These are phyloP conservation scores for Pythium phragmiticola DNA, from an alignment of 352 stramenopile species.

Conservation along the genomic window DNA sequence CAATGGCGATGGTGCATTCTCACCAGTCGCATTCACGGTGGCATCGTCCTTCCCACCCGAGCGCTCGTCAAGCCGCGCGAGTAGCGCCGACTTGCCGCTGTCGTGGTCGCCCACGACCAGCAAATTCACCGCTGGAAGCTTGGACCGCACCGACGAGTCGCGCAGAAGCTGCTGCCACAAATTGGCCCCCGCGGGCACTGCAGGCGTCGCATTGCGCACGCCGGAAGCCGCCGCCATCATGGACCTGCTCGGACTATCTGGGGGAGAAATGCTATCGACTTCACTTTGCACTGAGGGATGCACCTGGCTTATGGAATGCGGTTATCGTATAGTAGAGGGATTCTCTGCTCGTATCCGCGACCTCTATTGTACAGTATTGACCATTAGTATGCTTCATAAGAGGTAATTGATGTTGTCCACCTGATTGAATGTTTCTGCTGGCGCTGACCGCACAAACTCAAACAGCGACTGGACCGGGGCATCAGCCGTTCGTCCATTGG, in stretches of 20 bases:
- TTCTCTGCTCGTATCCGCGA: not conserved
- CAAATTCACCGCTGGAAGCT: slow-evolving; percentile 64
- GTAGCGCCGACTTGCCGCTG: slow-evolving; percentile 69
- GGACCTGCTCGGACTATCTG: not conserved
- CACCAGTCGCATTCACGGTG: slow-evolving; percentile 18
- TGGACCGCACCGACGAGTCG: slow-evolving; percentile 74
- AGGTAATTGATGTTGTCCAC: slow-evolving; percentile 14
- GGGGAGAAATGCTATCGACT: not conserved
- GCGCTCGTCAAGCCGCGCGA: slow-evolving; percentile 58
- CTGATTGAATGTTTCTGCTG: not conserved
- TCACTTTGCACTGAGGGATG: slow-evolving; percentile 4
- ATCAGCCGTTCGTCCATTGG: not conserved
- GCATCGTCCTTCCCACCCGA: not conserved
- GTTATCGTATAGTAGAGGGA: not conserved
- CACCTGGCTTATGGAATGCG: slow-evolving; percentile 1
- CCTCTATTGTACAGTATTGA: not conserved
- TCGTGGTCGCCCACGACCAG: slow-evolving; percentile 71
- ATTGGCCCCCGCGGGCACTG: slow-evolving; percentile 30
- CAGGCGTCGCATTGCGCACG: slow-evolving; percentile 4
- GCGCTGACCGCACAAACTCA: not conserved
- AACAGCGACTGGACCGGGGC: slow-evolving; percentile 16
- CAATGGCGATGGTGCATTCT: slow-evolving; percentile 14
- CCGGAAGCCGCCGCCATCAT: slow-evolving; percentile 11
- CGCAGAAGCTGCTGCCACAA: slow-evolving; percentile 85
- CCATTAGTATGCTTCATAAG: not conserved